phyloP scores from a whole-genome alignment of 148 eudicot genomes.

The Camellia lanceoleosa region DNA sequence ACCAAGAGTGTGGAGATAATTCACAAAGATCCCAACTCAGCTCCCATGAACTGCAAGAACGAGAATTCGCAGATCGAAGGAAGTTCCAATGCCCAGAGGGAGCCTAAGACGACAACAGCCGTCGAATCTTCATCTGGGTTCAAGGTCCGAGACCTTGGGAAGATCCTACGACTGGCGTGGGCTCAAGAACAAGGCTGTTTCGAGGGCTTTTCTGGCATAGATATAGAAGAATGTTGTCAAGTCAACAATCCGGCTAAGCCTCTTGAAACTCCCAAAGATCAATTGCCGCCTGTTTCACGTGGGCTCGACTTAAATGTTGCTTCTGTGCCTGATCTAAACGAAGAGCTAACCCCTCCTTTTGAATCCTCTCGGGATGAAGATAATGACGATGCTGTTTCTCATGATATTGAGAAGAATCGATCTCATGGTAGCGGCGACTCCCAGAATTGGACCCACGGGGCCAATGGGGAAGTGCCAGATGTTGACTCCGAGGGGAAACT shows the following conservation, averaged over 20 bases:
- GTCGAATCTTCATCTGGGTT: slow-evolving; percentile 51
- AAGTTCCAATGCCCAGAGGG: slow-evolving; percentile 37
- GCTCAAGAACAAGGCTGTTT: slow-evolving; percentile 51
- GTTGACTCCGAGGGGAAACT: slow-evolving; percentile 35
- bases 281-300: slow-evolving; percentile 42
- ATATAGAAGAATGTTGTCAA: slow-evolving; percentile 35
- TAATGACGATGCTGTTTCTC: slow-evolving; percentile 62
- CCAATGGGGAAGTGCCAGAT: slow-evolving; percentile 50
- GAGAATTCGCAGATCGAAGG: slow-evolving; percentile 36
- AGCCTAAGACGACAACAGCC: slow-evolving; percentile 23
- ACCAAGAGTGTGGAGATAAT: slow-evolving; percentile 67
- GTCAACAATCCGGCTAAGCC: slow-evolving; percentile 19
- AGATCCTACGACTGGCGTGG: slow-evolving; percentile 53
- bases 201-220: slow-evolving; percentile 43
- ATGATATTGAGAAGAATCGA: slow-evolving; percentile 46
- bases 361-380: slow-evolving; percentile 77
- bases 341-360: slow-evolving; percentile 68
- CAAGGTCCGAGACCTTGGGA: slow-evolving; percentile 76
- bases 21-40: slow-evolving; percentile 31
- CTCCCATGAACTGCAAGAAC: slow-evolving; percentile 21
- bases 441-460: slow-evolving; percentile 43
- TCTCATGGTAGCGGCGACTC: slow-evolving; percentile 63
- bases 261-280: slow-evolving; percentile 40
- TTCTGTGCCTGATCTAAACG: slow-evolving; percentile 85
- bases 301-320: slow-evolving; percentile 72